Conservation (phyloP, 345 rosid species). For the Citrus glauca region DNA sequence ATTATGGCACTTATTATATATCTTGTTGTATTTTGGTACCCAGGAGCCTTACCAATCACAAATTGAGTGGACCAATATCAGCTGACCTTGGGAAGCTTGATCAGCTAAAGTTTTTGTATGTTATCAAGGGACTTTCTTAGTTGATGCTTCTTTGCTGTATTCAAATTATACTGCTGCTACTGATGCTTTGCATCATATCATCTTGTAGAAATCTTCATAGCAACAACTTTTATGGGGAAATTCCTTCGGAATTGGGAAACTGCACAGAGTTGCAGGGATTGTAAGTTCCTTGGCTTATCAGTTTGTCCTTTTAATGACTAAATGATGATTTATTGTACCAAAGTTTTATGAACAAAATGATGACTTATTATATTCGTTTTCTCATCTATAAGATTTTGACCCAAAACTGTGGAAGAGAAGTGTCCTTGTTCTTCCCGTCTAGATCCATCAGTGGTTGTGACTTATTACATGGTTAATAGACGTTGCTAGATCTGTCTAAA, state of each 20-base stretch:
- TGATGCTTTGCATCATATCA: conserved; percentile 22
- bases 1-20: background rate
- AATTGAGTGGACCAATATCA: conserved; percentile 74
- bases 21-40: conserved; percentile 3
- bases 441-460: background rate
- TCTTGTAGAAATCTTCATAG: conserved; percentile 69
- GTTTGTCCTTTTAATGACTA: conserved; percentile 1
- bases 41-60: conserved; percentile 84
- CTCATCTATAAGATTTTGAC: background rate
- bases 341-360: background rate
- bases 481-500: background rate
- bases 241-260: conserved; percentile 83
- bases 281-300: conserved; percentile 41
- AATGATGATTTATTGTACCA: background rate
- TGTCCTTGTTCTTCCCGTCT: background rate
- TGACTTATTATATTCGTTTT: background rate
- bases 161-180: conserved; percentile 8
- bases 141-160: conserved; percentile 6
- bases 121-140: conserved; percentile 11
- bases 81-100: conserved; percentile 86
- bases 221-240: conserved; percentile 76
- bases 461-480: background rate
- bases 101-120: conserved; percentile 69
- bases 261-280: conserved; percentile 74
- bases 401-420: background rate